Conservation (phyloP, 2,329 filamentous ascomycete species). For the Didymella arachidicola region DNA sequence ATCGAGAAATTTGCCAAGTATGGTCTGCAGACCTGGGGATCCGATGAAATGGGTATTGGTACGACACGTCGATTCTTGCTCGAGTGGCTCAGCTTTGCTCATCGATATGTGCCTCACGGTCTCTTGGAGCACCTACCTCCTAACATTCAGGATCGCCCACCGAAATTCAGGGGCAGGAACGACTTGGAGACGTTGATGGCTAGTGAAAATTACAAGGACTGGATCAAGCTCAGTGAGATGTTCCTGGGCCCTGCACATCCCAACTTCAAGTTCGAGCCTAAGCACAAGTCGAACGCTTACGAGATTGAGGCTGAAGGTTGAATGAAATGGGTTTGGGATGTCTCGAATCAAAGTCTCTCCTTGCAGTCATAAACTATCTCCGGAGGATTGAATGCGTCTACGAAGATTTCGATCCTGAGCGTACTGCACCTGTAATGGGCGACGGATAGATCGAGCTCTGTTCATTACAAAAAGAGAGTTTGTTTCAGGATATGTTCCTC, state of each 20-base stretch:
- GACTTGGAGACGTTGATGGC: slow-evolving; percentile 93
- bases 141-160: slow-evolving; percentile 86
- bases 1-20: slow-evolving; percentile 90
- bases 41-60: slow-evolving; percentile 91
- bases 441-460: neutral
- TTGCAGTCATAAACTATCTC: neutral
- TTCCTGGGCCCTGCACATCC: slow-evolving; percentile 90
- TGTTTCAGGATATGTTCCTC: neutral
- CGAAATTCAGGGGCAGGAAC: slow-evolving; percentile 81
- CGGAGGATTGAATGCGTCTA: neutral
- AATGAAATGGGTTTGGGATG: too few relatives aligned
- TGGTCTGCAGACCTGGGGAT: slow-evolving; percentile 93
- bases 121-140: slow-evolving; percentile 88
- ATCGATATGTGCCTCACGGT: slow-evolving; percentile 90
- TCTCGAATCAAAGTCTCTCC: neutral
- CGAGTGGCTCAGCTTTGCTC: slow-evolving; percentile 94
- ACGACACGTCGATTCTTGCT: slow-evolving; percentile 90
- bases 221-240: slow-evolving; percentile 99
- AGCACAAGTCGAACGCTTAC: slow-evolving; percentile 95
- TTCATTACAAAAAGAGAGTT: neutral
- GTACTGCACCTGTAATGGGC: neutral
- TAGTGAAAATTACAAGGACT: slow-evolving; percentile 92
- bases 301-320: slow-evolving; percentile 68
- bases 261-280: slow-evolving; percentile 93
- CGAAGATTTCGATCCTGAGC: neutral